Conservation (phyloP, 495 filamentous ascomycete genomes). For the Elaphomyces granulatus region DNA sequence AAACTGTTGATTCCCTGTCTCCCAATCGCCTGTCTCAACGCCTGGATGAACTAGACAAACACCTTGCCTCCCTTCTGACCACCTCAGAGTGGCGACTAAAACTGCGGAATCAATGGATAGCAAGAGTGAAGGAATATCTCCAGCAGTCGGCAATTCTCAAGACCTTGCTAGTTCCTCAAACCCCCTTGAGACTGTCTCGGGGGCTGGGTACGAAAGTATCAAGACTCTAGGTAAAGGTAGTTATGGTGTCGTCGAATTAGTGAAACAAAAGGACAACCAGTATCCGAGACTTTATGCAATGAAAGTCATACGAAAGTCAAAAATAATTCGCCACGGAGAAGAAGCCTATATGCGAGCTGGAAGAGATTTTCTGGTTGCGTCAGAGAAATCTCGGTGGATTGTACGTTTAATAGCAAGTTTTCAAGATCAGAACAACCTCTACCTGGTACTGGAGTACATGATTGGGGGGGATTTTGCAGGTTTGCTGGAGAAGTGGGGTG, state of each 20-base stretch:
- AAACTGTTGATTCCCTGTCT: conserved; percentile 61
- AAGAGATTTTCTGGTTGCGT: conserved; percentile 77
- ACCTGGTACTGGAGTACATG: conserved; percentile 96
- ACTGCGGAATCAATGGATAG: conserved; percentile 42
- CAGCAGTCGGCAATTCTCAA: conserved; percentile 59
- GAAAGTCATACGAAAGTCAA: conserved; percentile 89
- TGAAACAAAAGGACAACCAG: conserved; percentile 42
- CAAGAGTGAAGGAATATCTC: conserved; percentile 58
- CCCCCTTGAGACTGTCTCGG: conserved; percentile 26
- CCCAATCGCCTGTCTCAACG: conserved; percentile 49
- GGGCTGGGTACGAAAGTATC: conserved; percentile 61
- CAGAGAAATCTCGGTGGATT: conserved; percentile 72
- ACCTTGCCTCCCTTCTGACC: conserved; percentile 36
- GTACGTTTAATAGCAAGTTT: conserved; percentile 81
- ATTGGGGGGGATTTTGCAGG: conserved; percentile 87
- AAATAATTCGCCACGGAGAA: conserved; percentile 78
- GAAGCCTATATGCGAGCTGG: conserved; percentile 87
- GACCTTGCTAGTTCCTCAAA: conserved; percentile 34
- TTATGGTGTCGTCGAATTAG: conserved; percentile 80
- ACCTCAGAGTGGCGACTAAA: conserved; percentile 40
- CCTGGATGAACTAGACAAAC: conserved; percentile 48
- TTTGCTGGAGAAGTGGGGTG: conserved; percentile 64
- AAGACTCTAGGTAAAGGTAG: conserved; percentile 89
- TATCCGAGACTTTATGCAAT: conserved; percentile 40
- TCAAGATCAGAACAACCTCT: conserved; percentile 72